These are phyloP conservation scores for Barnettozyma californica DNA, from an alignment of 805 yeast species.

Conservation along the genomic window DNA sequence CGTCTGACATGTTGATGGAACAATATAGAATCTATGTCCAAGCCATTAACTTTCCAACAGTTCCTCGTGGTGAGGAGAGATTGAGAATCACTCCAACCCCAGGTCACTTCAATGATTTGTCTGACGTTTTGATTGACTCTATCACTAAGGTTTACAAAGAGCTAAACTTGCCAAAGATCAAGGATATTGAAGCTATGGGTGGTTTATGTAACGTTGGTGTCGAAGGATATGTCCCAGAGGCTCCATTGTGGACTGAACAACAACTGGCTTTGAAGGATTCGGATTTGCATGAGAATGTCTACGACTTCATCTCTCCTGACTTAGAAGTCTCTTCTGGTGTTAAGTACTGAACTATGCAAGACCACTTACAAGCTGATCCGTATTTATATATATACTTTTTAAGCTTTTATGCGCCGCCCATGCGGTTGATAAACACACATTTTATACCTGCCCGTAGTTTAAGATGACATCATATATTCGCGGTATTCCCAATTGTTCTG, in stretches of 20 bases:
- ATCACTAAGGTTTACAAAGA: conserved; percentile 76
- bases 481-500: background rate
- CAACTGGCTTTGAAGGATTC: conserved; percentile 60
- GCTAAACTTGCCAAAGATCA: conserved; percentile 65
- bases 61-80: conserved; percentile 92
- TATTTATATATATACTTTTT: background rate
- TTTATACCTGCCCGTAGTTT: background rate
- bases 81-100: conserved; percentile 99
- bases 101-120: conserved; percentile 75
- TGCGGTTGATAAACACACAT: background rate
- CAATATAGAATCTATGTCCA: conserved; percentile 90
- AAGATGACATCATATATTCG: background rate
- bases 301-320: conserved; percentile 56
- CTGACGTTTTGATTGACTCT: conserved; percentile 72
- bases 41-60: conserved; percentile 98
- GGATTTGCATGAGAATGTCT: conserved; percentile 63
- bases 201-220: conserved; percentile 92
- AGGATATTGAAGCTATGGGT: conserved; percentile 74
- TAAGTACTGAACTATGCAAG: conserved; percentile 4
- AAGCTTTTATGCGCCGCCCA: background rate
- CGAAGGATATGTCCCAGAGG: conserved; percentile 36
- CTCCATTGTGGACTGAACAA: conserved; percentile 84
- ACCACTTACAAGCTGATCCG: background rate
- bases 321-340: conserved; percentile 69
- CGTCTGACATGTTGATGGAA: conserved; percentile 82